Evolutionary conservation across 23 red algal species (phyloP), one percentile per base, ranked within the genome.

Genomic region (Gracilaria gracilis): DNA sequence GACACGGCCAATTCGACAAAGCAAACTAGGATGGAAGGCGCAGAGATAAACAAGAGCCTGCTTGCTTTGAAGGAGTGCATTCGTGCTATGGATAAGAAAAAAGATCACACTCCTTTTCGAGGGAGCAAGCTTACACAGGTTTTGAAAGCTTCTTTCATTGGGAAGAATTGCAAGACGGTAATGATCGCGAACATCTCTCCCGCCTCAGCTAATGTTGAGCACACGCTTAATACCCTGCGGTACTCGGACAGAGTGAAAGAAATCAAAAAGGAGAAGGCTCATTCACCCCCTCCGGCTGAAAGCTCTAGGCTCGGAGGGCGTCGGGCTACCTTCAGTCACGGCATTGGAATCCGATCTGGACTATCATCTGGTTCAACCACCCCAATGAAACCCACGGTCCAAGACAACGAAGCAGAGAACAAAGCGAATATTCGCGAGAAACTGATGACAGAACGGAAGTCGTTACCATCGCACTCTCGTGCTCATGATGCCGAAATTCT

Each of bases 1-100:
- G 85, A 94, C 57, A 95, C 97, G 0, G 75, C 94, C 47, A 92
- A 87, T 23, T 91, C 95, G 2, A 95, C 90, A 53, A 82, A 65
- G 46, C 90, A 93, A 35, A 94, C 92, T 12, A 61, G 94, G 71
- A 91, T 90, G 66, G 97, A 99, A 61, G 97, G 97, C 17, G 93
- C 87, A 13, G 86, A 95, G 75, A 99, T 99, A 80, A 99, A 99
- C 89, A 99, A 96, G 79, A 93, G 93, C 40, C 69, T 99, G 35
- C 80, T 96, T 27, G 94, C 94, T 32, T 80, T 99, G 9, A 93
- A 92, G 67, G 91, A 95, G 72, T 93, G 94, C 39, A 99, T 99
- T 84, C 88, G 92, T 71, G 92, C 92, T 6, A 87, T 94, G 75
- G 92, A 94, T 61, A 53, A 87, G 57, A 87, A 49, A 34, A 88